Percentiles rank a stretch among this genome's conserved stretches.
These are phyloP conservation scores for Xylaria acuta DNA, from an alignment of 495 filamentous ascomycete species.

Conservation along the genomic window DNA sequence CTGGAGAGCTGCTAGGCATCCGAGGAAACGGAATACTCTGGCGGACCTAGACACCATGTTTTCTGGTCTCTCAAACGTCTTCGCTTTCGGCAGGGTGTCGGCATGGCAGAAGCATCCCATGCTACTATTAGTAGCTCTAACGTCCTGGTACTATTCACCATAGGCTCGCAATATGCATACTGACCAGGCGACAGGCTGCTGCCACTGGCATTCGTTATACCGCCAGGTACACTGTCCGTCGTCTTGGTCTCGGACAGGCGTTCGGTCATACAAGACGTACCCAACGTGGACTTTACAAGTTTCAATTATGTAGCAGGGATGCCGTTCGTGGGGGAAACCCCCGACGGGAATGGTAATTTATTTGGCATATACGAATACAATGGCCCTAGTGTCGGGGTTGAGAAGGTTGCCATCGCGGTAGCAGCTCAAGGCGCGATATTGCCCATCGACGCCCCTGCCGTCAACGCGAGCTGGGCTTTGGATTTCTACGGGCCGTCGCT, in stretches of 20 bases:
- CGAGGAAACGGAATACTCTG: background rate
- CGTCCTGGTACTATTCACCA: background rate
- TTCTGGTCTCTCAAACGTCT: background rate
- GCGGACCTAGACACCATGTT: background rate
- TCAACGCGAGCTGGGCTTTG: background rate
- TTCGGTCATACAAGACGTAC: background rate
- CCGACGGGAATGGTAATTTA: background rate
- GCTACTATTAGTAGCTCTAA: constrained; percentile 3
- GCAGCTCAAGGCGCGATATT: background rate
- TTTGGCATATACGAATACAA: background rate
- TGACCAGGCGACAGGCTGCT: background rate
- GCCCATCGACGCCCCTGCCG: background rate
- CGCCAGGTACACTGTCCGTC: background rate
- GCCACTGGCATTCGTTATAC: constrained; percentile 1
- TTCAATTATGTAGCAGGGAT: constrained; percentile 2
- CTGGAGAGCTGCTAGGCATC: background rate
- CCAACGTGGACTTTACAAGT: constrained; percentile 6
- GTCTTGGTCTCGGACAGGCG: background rate
- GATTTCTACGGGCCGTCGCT: constrained; percentile 14
- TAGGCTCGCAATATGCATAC: background rate
- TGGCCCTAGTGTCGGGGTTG: background rate
- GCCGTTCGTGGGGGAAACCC: background rate
- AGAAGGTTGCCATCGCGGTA: background rate
- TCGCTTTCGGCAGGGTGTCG: background rate
- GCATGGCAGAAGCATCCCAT: background rate